Evolutionary conservation across 768 basidiomycete species (phyloP).

Genomic region (Boletus sensibilis): DNA sequence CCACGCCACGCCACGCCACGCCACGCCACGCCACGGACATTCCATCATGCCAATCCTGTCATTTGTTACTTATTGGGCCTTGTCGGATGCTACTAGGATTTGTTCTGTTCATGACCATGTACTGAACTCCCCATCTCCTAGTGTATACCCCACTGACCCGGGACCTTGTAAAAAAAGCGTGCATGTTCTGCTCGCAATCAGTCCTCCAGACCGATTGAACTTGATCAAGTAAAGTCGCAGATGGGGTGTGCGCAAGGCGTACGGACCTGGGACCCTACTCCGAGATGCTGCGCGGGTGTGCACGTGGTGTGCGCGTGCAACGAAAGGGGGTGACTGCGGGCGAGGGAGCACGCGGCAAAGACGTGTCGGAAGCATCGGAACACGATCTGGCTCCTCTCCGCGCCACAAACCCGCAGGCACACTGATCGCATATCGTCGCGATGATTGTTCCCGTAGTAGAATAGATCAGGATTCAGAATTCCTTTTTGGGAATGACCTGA

Average conservation of each 20-base stretch:
- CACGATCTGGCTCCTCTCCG: too few relatives aligned
- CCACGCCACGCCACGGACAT: slow-evolving; percentile 9
- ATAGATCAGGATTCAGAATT: not conserved
- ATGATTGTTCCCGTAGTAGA: too few relatives aligned
- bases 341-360: too few relatives aligned
- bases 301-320: not conserved
- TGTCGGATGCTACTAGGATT: not conserved
- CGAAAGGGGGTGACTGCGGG: not conserved
- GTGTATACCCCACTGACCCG: slow-evolving; percentile 2
- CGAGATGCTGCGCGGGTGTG: too few relatives aligned
- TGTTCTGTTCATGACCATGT: slow-evolving; percentile 5
- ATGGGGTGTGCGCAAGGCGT: not conserved
- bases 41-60: slow-evolving; percentile 11
- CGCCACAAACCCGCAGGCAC: too few relatives aligned
- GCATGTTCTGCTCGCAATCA: not conserved
- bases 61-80: slow-evolving; percentile 10
- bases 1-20: not conserved
- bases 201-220: not conserved
- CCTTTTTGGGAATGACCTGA: not conserved
- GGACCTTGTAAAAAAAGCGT: not conserved
- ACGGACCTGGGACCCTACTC: not conserved
- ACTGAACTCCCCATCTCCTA: not conserved
- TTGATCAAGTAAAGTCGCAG: not conserved
- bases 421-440: too few relatives aligned
- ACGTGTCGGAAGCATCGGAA: not conserved